These are phyloP conservation scores for Arachis hypogaea DNA, from an alignment of 306 rosid species.

Conservation along the genomic window DNA sequence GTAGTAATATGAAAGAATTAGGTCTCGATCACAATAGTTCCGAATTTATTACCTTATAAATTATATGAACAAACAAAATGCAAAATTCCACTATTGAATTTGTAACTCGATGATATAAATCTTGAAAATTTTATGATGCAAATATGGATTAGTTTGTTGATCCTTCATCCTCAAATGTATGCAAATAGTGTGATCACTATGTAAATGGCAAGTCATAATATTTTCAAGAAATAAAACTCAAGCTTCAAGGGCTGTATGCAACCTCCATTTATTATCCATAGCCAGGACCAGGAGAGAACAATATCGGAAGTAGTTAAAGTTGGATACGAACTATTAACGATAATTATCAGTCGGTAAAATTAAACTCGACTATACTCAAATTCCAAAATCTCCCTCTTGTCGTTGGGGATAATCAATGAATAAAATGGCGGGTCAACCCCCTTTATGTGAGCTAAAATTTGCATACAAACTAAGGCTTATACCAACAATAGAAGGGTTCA, in stretches of 20 bases:
- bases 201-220: too few relatives aligned
- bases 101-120: not conserved
- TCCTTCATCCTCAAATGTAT: not conserved
- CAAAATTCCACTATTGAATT: not conserved
- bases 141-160: not conserved
- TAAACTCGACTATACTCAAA: conserved; percentile 28
- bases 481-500: conserved; percentile 24
- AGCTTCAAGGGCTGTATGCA: not conserved
- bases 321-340: conserved; percentile 11
- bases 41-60: not conserved
- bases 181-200: too few relatives aligned
- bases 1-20: too few relatives aligned
- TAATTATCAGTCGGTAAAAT: conserved; percentile 17
- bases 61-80: not conserved
- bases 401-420: conserved; percentile 50
- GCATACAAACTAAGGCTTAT: not conserved
- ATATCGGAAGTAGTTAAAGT: conserved; percentile 22
- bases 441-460: not conserved
- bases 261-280: conserved; percentile 5
- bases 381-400: conserved; percentile 59
- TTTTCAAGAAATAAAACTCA: conserved; percentile 8
- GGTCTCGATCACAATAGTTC: not conserved
- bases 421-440: conserved; percentile 36
- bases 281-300: not conserved
- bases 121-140: not conserved